These are phyloP conservation scores for Pyrenophora tritici-repentis DNA, from an alignment of 2,329 filamentous ascomycete genomes.

Conservation along the genomic window DNA sequence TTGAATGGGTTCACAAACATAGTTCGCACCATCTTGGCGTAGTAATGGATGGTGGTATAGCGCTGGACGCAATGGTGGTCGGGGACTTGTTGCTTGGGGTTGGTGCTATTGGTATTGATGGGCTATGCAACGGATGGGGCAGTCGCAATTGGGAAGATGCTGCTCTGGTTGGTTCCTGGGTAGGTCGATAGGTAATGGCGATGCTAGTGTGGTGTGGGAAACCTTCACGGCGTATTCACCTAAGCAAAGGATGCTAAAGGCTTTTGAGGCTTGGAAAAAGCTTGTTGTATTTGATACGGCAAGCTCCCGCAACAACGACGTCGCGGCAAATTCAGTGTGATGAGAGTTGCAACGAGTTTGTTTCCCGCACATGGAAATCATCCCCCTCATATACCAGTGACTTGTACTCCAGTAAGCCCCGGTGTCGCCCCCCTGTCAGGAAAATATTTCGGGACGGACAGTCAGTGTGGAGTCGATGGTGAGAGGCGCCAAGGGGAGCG, in stretches of 20 bases:
- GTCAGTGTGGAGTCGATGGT: conserved; percentile 12
- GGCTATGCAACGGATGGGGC: conserved; percentile 1
- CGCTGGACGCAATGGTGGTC: conserved; percentile 4
- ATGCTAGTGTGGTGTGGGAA: conserved; percentile 4
- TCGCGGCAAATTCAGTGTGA: neutral
- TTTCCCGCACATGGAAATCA: neutral
- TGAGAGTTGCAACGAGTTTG: conserved; percentile 1
- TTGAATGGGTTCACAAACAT: conserved; percentile 57
- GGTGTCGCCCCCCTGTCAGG: neutral
- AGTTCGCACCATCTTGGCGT: conserved; percentile 43
- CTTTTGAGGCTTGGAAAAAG: conserved; percentile 32
- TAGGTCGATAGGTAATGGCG: conserved; percentile 3
- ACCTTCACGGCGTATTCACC: conserved; percentile 26
- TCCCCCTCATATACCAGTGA: conserved; percentile 1
- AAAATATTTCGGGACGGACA: conserved; percentile 11
- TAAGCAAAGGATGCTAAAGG: conserved; percentile 26
- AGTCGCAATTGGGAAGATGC: conserved; percentile 11
- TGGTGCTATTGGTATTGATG: conserved; percentile 11
- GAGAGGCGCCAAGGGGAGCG: conserved; percentile 9
- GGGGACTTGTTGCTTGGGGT: conserved; percentile 17
- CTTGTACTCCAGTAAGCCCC: conserved; percentile 5
- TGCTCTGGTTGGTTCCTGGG: conserved; percentile 2
- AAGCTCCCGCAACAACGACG: conserved; percentile 6
- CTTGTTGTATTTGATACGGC: conserved; percentile 27
- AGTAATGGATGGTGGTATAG: conserved; percentile 10